These are phyloP conservation scores for Kodamaea restingae DNA, from an alignment of 805 yeast species.

Conservation along the genomic window DNA sequence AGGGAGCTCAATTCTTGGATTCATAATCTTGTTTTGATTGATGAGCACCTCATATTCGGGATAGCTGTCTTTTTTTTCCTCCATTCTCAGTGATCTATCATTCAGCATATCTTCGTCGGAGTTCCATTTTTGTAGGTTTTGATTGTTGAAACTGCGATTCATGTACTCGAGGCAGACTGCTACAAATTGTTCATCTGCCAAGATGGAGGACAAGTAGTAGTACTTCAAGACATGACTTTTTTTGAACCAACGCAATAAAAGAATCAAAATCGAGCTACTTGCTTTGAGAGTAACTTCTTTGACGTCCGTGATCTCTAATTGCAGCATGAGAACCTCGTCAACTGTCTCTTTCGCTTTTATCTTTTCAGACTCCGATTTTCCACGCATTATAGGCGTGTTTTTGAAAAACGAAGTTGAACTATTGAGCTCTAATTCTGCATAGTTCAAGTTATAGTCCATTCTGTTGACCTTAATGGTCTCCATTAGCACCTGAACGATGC, in stretches of 20 bases:
- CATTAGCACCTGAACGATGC: slow-evolving; percentile 60
- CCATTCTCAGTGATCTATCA: slow-evolving; percentile 1
- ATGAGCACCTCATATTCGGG: slow-evolving; percentile 31
- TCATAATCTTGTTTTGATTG: slow-evolving; percentile 38
- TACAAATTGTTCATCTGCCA: slow-evolving; percentile 69
- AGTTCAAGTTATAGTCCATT: slow-evolving; percentile 31
- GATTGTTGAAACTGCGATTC: slow-evolving; percentile 33
- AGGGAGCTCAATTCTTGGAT: slow-evolving; percentile 32
- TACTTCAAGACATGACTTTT: slow-evolving; percentile 71
- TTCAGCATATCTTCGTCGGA: slow-evolving; percentile 9
- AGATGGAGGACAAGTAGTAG: slow-evolving; percentile 64
- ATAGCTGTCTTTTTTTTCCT: slow-evolving; percentile 10
- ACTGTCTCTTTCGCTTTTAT: slow-evolving; percentile 17
- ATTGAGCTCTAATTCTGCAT: slow-evolving; percentile 34
- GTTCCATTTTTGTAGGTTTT: slow-evolving; percentile 25
- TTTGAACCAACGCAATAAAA: slow-evolving; percentile 74
- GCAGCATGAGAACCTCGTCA: slow-evolving; percentile 29
- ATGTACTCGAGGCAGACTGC: slow-evolving; percentile 29
- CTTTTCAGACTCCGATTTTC: slow-evolving; percentile 2
- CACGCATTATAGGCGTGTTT: slow-evolving; percentile 8
- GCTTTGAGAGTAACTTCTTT: slow-evolving; percentile 63
- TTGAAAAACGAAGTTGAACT: slow-evolving; percentile 26
- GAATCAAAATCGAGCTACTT: slow-evolving; percentile 47
- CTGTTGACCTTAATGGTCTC: slow-evolving; percentile 58
- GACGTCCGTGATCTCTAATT: slow-evolving; percentile 53